phyloP scores from a whole-genome alignment of 2,329 filamentous ascomycete species.

The Simplicillium aogashimaense region DNA sequence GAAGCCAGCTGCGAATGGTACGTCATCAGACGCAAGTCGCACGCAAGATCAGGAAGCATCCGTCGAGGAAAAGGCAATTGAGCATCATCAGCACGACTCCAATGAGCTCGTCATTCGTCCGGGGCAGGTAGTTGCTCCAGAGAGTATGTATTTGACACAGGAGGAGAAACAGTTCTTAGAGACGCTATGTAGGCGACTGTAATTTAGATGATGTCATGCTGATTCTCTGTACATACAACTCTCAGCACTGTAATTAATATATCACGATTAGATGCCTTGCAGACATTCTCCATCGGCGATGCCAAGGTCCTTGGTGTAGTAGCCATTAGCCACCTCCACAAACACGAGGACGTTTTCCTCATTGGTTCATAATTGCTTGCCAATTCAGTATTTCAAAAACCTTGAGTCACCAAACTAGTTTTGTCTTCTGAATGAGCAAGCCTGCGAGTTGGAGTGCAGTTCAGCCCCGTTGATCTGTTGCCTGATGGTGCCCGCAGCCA shows the following conservation, averaged over 20 bases:
- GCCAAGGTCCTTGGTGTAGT: too few species aligned
- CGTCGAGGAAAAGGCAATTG: constrained; percentile 4
- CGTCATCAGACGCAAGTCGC: neutral
- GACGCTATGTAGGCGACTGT: constrained; percentile 22
- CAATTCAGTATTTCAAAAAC: too few species aligned
- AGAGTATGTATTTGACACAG: constrained; percentile 23
- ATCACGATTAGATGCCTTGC: too few species aligned
- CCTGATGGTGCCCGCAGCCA: too few species aligned
- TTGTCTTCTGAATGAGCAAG: too few species aligned
- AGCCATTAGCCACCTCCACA: too few species aligned
- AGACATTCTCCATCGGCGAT: too few species aligned
- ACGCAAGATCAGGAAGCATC: constrained; percentile 4
- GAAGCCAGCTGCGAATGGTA: neutral
- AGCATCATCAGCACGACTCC: constrained; percentile 9
- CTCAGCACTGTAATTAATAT: neutral
- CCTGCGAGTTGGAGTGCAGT: too few species aligned
- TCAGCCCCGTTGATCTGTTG: too few species aligned
- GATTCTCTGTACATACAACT: neutral
- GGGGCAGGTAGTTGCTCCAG: constrained; percentile 22
- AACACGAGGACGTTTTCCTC: too few species aligned
- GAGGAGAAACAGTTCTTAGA: constrained; percentile 26
- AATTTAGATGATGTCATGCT: neutral
- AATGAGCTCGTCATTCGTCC: constrained; percentile 23
- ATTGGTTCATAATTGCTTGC: too few species aligned
- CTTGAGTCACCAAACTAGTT: too few species aligned